Percentiles rank a stretch among this genome's conserved stretches.
Evolutionary conservation across 768 basidiomycete genomes (phyloP).

Genomic region (Roridomyces roridus): DNA sequence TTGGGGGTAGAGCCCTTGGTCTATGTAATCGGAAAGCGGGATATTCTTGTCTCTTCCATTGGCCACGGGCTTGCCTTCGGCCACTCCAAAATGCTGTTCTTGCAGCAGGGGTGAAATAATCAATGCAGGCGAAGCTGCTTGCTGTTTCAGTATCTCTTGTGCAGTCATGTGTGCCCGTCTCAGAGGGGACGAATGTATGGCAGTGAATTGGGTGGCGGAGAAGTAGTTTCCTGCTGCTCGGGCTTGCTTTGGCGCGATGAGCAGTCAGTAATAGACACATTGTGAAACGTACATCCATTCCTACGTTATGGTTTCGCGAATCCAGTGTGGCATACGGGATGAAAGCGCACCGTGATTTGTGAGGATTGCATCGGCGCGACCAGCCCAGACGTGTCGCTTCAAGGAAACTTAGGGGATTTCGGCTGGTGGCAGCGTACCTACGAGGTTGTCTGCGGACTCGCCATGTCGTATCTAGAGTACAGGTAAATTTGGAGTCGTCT

Average conservation of each 20-base stretch:
- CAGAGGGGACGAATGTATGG: slow-evolving; percentile 71
- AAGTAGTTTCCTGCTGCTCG: slow-evolving; percentile 65
- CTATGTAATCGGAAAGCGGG: slow-evolving; percentile 54
- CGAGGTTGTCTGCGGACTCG: slow-evolving; percentile 79
- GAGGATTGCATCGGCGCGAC: slow-evolving; percentile 75
- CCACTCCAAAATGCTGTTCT: slow-evolving; percentile 75
- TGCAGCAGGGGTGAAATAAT: slow-evolving; percentile 57
- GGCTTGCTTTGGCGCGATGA: slow-evolving; percentile 62
- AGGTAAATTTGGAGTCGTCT: neutral
- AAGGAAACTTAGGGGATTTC: neutral
- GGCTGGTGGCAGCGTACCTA: slow-evolving; percentile 34
- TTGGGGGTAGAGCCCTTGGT: slow-evolving; percentile 58
- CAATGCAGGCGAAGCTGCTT: slow-evolving; percentile 52
- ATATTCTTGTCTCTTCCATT: slow-evolving; percentile 35
- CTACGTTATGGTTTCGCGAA: slow-evolving; percentile 35
- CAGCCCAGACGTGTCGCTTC: slow-evolving; percentile 65
- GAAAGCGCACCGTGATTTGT: slow-evolving; percentile 69
- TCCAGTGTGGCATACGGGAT: slow-evolving; percentile 8
- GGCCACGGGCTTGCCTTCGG: slow-evolving; percentile 66
- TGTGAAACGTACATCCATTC: slow-evolving; percentile 53
- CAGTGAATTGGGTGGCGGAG: slow-evolving; percentile 50
- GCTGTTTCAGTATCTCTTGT: slow-evolving; percentile 55
- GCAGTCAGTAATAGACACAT: neutral
- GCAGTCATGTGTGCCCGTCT: slow-evolving; percentile 71
- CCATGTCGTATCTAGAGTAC: slow-evolving; percentile 69